Percentiles rank a stretch among this genome's conserved stretches.
phyloP scores from a whole-genome alignment of 768 basidiomycete genomes.

The Sarcodon aspratus region DNA sequence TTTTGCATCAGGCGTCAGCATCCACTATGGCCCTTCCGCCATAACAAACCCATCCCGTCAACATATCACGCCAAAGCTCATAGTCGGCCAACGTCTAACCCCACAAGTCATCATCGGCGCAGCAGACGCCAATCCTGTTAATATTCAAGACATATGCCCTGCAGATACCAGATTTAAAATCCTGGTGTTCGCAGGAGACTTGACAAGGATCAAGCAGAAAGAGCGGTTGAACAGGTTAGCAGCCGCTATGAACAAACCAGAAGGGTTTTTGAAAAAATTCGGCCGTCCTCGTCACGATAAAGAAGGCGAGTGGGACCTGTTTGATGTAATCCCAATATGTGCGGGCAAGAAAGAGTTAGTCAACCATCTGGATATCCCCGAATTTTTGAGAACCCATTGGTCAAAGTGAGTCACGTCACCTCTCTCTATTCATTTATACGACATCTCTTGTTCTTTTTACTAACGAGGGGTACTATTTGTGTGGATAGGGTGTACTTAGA shows the following conservation, averaged over 20 bases:
- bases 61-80: constrained; percentile 25
- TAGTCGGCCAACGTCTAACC: constrained; percentile 40
- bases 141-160: constrained; percentile 42
- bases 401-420: constrained; percentile 30
- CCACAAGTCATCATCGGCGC: constrained; percentile 38
- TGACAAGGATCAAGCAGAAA: constrained; percentile 12
- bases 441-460: neutral
- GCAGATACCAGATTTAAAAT: constrained; percentile 45
- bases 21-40: constrained; percentile 37
- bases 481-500: constrained; percentile 45
- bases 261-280: constrained; percentile 10
- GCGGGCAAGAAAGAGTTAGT: constrained; percentile 26
- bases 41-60: constrained; percentile 28
- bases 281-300: neutral
- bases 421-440: constrained; percentile 1
- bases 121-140: constrained; percentile 36
- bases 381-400: constrained; percentile 41
- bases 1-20: constrained; percentile 43
- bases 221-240: constrained; percentile 11
- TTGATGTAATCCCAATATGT: constrained; percentile 32
- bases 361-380: constrained; percentile 34
- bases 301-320: constrained; percentile 21
- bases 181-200: constrained; percentile 41
- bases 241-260: constrained; percentile 6
- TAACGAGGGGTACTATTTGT: neutral